Conservation (phyloP, 2,329 filamentous ascomycete genomes). For the Aspergillus unguis region DNA sequence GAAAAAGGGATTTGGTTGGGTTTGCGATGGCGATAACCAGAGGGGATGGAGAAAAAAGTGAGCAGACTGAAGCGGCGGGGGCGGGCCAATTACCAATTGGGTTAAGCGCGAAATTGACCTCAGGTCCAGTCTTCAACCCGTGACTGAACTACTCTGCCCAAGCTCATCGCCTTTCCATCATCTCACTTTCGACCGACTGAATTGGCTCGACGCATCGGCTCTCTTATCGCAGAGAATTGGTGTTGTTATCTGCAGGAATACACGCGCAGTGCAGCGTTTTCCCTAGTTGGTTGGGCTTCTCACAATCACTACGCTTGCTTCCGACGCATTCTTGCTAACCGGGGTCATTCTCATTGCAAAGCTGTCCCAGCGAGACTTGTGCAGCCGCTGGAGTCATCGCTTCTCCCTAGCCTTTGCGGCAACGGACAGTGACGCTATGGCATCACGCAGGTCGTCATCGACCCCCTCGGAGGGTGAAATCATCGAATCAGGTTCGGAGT, state of each 20-base stretch:
- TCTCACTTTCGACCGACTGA: no score
- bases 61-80: constrained; percentile 13
- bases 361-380: constrained; percentile 22
- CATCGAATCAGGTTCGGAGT: constrained; percentile 66
- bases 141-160: constrained; percentile 10
- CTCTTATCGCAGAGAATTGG: no score
- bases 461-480: constrained; percentile 88
- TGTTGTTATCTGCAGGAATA: background rate
- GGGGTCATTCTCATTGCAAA: constrained; percentile 22
- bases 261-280: constrained; percentile 23
- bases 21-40: constrained; percentile 8
- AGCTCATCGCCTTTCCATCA: background rate
- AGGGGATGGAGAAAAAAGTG: constrained; percentile 7
- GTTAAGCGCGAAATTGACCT: constrained; percentile 20
- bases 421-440: constrained; percentile 36
- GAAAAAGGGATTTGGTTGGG: background rate
- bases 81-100: constrained; percentile 16
- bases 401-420: no score
- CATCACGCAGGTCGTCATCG: constrained; percentile 49
- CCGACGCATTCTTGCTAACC: constrained; percentile 38
- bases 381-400: background rate
- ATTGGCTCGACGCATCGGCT: no score
- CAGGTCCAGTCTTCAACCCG: background rate
- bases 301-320: constrained; percentile 32
- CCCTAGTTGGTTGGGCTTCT: constrained; percentile 42